Percentiles rank a stretch among this genome's conserved stretches.
These are phyloP conservation scores for Inga laurina DNA, from an alignment of 306 rosid species.

Conservation along the genomic window DNA sequence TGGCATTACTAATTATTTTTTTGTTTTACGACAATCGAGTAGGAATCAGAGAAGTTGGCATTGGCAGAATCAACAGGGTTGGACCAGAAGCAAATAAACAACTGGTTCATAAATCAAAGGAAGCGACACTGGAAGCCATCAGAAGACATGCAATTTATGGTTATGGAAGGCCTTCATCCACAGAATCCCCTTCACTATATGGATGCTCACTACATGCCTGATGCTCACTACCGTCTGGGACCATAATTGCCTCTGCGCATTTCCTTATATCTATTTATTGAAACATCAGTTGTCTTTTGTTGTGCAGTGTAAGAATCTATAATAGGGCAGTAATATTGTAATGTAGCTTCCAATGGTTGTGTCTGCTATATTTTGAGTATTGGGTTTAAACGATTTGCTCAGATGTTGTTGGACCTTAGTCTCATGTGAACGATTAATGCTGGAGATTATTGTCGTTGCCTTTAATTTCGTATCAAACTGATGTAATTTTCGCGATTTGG, in stretches of 20 bases:
- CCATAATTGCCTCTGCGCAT: constrained; percentile 41
- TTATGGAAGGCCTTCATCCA: constrained; percentile 92
- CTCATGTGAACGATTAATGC: neutral
- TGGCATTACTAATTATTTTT: neutral
- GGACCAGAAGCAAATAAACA: constrained; percentile 96
- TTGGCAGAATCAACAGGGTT: constrained; percentile 93
- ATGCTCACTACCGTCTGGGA: constrained; percentile 85
- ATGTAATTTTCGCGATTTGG: constrained; percentile 6
- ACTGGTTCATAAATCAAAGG: constrained; percentile 99
- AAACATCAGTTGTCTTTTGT: neutral
- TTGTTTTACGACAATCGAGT: neutral
- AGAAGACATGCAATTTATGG: constrained; percentile 98
- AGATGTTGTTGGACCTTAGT: constrained; percentile 9
- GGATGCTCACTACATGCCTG: constrained; percentile 77
- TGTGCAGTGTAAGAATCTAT: constrained; percentile 28
- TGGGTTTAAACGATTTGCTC: neutral
- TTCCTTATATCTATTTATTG: neutral
- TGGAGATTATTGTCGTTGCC: neutral
- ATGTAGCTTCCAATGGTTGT: neutral
- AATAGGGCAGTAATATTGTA: neutral
- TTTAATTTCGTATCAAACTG: neutral
- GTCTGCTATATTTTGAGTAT: constrained; percentile 14
- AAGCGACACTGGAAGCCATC: constrained; percentile 99
- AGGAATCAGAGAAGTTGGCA: constrained; percentile 98
- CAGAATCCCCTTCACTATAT: constrained; percentile 72